A percentile compares a stretch with the other conserved stretches of the same genome.
Evolutionary conservation across 2,329 filamentous ascomycete genomes (phyloP).

Genomic region (Xylaria arbuscula): DNA sequence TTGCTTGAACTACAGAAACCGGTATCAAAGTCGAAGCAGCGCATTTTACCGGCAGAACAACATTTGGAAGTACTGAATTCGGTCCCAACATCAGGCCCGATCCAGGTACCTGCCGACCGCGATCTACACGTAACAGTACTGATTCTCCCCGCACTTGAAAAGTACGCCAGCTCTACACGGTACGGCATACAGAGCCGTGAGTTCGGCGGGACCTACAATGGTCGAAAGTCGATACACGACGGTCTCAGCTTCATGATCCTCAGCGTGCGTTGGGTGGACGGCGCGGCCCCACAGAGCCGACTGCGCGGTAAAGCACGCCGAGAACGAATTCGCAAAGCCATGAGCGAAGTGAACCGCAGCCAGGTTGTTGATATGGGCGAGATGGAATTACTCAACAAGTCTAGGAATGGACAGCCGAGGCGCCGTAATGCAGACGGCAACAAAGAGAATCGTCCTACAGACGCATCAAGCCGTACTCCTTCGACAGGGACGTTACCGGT

Average conservation of each 20-base stretch:
- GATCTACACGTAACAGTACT: slow-evolving; percentile 90
- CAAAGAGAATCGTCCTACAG: slow-evolving; percentile 59
- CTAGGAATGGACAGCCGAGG: slow-evolving; percentile 43
- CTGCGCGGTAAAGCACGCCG: slow-evolving; percentile 66
- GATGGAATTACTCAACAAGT: slow-evolving; percentile 41
- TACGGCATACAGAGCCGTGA: slow-evolving; percentile 85
- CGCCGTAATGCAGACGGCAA: slow-evolving; percentile 50
- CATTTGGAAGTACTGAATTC: slow-evolving; percentile 59
- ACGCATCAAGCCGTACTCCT: slow-evolving; percentile 1
- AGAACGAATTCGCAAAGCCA: slow-evolving; percentile 67
- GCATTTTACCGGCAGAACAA: slow-evolving; percentile 44
- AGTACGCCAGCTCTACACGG: slow-evolving; percentile 78
- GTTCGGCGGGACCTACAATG: slow-evolving; percentile 70
- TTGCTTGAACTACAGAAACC: slow-evolving; percentile 68
- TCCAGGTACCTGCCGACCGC: slow-evolving; percentile 72
- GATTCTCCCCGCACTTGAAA: slow-evolving; percentile 81
- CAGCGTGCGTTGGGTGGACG: slow-evolving; percentile 85
- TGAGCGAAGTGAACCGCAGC: slow-evolving; percentile 62
- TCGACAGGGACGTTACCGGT: slow-evolving; percentile 1
- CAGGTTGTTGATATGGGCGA: slow-evolving; percentile 50
- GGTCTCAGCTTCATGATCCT: slow-evolving; percentile 90
- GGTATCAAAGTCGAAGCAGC: slow-evolving; percentile 52
- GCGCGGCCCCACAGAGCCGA: slow-evolving; percentile 69
- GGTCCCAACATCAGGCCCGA: slow-evolving; percentile 70
- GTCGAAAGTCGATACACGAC: slow-evolving; percentile 70